phyloP scores from a whole-genome alignment of 75 land plant species.

The Selaginella tamariscina region DNA sequence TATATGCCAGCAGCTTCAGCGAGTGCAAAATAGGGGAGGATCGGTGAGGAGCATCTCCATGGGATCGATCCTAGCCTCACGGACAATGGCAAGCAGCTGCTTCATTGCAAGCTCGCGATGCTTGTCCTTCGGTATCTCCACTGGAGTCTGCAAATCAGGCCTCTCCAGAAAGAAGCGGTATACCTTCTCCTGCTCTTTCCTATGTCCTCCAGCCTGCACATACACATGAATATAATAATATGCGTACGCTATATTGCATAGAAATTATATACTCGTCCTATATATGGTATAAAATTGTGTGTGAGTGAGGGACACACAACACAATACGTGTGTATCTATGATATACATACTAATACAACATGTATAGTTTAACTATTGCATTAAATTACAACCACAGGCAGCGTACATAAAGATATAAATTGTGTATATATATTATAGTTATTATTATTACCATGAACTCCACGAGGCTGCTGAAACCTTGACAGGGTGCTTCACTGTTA shows the following conservation, averaged over 20 bases:
- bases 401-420: too few relatives aligned
- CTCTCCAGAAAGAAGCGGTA: conserved; percentile 1
- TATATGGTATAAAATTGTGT: too few relatives aligned
- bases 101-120: conserved; percentile 1
- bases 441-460: too few relatives aligned
- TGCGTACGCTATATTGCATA: too few relatives aligned
- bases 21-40: conserved; percentile 1
- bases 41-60: neutral
- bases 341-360: too few relatives aligned
- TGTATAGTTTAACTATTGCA: too few relatives aligned
- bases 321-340: too few relatives aligned
- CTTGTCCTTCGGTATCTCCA: conserved; percentile 4
- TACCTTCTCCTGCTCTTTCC: neutral
- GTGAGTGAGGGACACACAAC: too few relatives aligned
- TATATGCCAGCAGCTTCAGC: conserved; percentile 1
- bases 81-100: neutral
- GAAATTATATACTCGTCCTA: too few relatives aligned
- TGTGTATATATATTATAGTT: too few relatives aligned
- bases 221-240: too few relatives aligned
- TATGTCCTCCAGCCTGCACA: neutral
- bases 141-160: conserved; percentile 11
- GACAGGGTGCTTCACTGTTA: neutral
- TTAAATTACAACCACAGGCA: too few relatives aligned
- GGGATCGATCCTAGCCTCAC: neutral
- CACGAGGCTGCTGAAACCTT: neutral